These are phyloP conservation scores for Aspergillus ostianus DNA, from an alignment of 495 filamentous ascomycete species.

Conservation along the genomic window DNA sequence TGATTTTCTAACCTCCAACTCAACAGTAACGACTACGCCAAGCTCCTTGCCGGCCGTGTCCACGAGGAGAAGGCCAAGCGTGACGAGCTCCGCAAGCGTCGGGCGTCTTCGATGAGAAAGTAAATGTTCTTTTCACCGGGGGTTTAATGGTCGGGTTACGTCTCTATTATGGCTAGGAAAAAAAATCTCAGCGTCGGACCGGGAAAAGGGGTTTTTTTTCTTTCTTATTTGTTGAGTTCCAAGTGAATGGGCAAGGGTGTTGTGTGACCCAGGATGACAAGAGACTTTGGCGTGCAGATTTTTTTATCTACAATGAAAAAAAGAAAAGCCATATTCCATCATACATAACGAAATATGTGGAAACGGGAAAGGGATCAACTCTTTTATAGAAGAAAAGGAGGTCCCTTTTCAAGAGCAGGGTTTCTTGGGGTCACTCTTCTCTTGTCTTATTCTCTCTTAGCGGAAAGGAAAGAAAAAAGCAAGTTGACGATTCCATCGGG, in stretches of 20 bases:
- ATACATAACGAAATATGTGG: conserved; percentile 8
- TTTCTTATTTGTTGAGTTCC: conserved; percentile 5
- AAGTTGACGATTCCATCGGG: neutral
- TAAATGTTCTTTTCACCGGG: conserved; percentile 51
- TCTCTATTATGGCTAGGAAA: conserved; percentile 31
- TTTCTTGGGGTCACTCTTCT: conserved; percentile 6
- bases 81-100: conserved; percentile 88
- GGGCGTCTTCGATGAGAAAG: conserved; percentile 94
- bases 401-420: conserved; percentile 8
- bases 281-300: neutral
- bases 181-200: conserved; percentile 26
- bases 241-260: conserved; percentile 7
- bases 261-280: conserved; percentile 15
- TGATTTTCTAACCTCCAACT: conserved; percentile 33
- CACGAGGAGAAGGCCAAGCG: conserved; percentile 88
- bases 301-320: neutral
- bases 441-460: neutral
- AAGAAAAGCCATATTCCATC: conserved; percentile 3
- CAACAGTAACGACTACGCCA: conserved; percentile 78
- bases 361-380: conserved; percentile 11
- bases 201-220: conserved; percentile 16
- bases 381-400: neutral
- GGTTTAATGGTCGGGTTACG: conserved; percentile 40
- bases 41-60: conserved; percentile 92
- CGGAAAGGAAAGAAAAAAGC: neutral